phyloP scores from a whole-genome alignment of 1,139 yeast species.

The Debaryomycetaceae sp. region DNA sequence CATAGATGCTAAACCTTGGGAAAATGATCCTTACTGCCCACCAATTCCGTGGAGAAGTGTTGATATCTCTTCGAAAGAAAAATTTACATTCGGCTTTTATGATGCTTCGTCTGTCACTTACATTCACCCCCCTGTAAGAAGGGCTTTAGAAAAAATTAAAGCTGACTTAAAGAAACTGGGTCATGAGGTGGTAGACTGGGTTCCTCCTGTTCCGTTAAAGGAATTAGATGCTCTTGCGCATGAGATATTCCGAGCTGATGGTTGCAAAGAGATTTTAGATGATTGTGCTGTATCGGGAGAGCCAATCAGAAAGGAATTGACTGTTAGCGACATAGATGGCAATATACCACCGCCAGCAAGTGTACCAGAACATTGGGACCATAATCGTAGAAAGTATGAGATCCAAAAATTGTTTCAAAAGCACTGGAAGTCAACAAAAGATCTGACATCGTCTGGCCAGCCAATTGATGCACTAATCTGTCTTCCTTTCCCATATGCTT shows the following conservation, averaged over 20 bases:
- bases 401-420: constrained; percentile 21
- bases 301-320: constrained; percentile 8
- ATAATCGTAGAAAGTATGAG: neutral
- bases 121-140: constrained; percentile 15
- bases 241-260: constrained; percentile 13
- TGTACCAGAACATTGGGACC: neutral
- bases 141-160: constrained; percentile 11
- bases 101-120: neutral
- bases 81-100: neutral
- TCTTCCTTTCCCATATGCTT: constrained; percentile 26
- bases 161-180: constrained; percentile 11
- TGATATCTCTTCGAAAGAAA: neutral
- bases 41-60: constrained; percentile 12
- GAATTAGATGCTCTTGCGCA: constrained; percentile 5
- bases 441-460: constrained; percentile 19
- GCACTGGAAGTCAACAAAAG: constrained; percentile 25
- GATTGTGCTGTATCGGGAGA: constrained; percentile 14
- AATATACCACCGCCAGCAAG: neutral
- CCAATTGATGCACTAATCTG: constrained; percentile 32
- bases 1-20: constrained; percentile 15
- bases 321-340: neutral
- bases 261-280: constrained; percentile 11
- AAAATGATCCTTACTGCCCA: constrained; percentile 14
- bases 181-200: constrained; percentile 14
- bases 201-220: constrained; percentile 8